These are phyloP conservation scores for Globisporangium rhizosaccharum DNA, from an alignment of 352 stramenopile genomes.

Conservation along the genomic window DNA sequence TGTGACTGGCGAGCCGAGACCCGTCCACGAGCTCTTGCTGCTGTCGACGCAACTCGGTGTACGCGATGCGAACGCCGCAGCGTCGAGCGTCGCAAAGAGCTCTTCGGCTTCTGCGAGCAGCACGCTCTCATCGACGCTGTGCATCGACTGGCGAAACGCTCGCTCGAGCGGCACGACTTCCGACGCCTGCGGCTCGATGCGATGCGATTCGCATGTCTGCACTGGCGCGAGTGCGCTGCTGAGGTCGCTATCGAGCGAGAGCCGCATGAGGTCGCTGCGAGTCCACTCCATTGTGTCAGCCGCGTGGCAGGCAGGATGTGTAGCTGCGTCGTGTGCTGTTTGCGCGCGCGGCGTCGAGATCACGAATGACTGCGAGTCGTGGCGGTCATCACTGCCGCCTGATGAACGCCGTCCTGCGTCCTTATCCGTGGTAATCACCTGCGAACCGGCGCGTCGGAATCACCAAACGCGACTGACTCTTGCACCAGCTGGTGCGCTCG, in stretches of 20 bases:
- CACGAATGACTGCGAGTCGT: not conserved
- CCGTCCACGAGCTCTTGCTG: not conserved
- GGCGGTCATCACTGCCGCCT: too few relatives aligned
- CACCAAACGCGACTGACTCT: too few relatives aligned
- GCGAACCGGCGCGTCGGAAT: too few relatives aligned
- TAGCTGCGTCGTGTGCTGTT: not conserved
- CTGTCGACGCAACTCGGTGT: not conserved
- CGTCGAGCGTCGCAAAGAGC: slow-evolving; percentile 5
- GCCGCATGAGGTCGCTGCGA: not conserved
- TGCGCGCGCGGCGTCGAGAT: not conserved
- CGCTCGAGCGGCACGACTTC: not conserved
- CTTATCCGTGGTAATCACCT: too few relatives aligned
- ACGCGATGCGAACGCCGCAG: not conserved
- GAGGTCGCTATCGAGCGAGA: not conserved
- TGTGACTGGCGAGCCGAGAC: not conserved
- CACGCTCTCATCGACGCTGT: slow-evolving; percentile 8
- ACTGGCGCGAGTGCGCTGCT: not conserved
- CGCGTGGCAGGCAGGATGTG: not conserved
- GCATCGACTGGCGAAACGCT: not conserved
- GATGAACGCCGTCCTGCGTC: too few relatives aligned
- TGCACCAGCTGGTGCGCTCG: too few relatives aligned
- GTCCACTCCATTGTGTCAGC: slow-evolving; percentile 1
- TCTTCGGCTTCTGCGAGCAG: slow-evolving; percentile 9
- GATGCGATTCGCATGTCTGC: not conserved
- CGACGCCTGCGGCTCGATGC: not conserved